Evolutionary conservation across 208 protist genomes (phyloP), one percentile per base, ranked within the genome.

Genomic region (Dictyostelium gargantuum): DNA sequence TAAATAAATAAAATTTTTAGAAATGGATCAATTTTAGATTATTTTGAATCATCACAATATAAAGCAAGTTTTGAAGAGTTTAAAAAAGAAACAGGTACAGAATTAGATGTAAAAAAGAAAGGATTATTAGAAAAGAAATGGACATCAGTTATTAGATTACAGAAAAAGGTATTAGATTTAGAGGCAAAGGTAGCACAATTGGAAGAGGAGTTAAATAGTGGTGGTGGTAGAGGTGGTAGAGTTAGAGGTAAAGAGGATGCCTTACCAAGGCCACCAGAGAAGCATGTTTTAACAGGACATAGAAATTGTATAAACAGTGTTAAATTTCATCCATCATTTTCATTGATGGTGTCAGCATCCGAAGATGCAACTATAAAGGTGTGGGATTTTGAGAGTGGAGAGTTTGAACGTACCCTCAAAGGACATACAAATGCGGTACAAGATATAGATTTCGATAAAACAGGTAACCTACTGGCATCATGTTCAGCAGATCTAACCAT

Each of bases 371-470:
- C 95, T 1, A 96, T 97, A 3, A 96, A 93, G 61, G 61, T 97
- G 40, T 97, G 95, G 95, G 95, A 97, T 80, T 95, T 91, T 52
- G 96, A 97, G n/a, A 95, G 93, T 26, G 96, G 96, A 21, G 94
- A 97, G 44, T 94, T 96, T 91, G 95, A 97, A 50, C n/a, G 94
- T 17, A 97, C 96, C 26, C 84, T 97, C 2, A 96, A 96, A 26
- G 96, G 96, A 8, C 96, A 97, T 85, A 97, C 96, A 26, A 93
- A 96, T 26, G 93, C 94, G 2, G 96, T 97, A 13, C 86, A 97
- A 46, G 93, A 94, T 68, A 32, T 97, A 23, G 96, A 96, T 42
- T 97, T 96, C 75, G 92, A 96, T 52, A 91, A 82, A 32, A 85
- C 32, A 26, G 96, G 96, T 54, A 95, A 91, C n/a, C 10, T 96